These are phyloP conservation scores for Ochromonas danica DNA, from an alignment of 108 stramenopile species.

Conservation along the genomic window DNA sequence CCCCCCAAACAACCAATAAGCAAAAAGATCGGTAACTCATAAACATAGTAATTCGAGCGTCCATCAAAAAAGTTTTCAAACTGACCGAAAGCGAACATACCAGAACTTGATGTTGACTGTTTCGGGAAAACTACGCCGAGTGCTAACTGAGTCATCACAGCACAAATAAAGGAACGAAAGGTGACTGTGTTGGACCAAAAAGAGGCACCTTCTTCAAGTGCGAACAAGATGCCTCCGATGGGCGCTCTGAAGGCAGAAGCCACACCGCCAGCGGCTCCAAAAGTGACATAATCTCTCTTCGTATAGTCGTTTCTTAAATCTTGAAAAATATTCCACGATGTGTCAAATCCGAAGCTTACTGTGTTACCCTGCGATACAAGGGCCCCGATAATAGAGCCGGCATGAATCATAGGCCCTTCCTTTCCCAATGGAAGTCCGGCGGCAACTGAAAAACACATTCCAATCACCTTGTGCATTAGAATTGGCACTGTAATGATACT, in stretches of 20 bases:
- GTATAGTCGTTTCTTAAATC: constrained; percentile 63
- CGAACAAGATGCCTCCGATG: constrained; percentile 67
- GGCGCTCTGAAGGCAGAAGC: constrained; percentile 79
- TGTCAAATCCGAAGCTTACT: constrained; percentile 25
- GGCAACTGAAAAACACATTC: constrained; percentile 65
- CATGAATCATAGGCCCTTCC: constrained; percentile 77
- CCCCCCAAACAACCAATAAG: constrained; percentile 55
- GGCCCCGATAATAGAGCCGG: constrained; percentile 70
- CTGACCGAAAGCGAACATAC: constrained; percentile 30
- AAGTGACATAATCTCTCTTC: constrained; percentile 67
- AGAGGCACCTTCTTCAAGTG: constrained; percentile 59
- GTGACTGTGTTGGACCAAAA: constrained; percentile 66
- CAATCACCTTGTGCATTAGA: constrained; percentile 63
- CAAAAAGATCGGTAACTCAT: constrained; percentile 53
- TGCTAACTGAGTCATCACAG: constrained; percentile 76
- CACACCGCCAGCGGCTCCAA: constrained; percentile 74
- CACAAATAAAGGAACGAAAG: constrained; percentile 83
- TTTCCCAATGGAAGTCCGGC: constrained; percentile 71
- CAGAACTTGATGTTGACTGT: neutral
- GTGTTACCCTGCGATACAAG: constrained; percentile 44
- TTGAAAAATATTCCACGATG: constrained; percentile 30
- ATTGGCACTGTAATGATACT: constrained; percentile 49
- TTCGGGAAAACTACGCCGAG: neutral
- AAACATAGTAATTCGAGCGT: constrained; percentile 61
- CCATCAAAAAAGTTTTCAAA: constrained; percentile 28